phyloP scores from a whole-genome alignment of 139 green algal species.

The Chlorella sp. region DNA sequence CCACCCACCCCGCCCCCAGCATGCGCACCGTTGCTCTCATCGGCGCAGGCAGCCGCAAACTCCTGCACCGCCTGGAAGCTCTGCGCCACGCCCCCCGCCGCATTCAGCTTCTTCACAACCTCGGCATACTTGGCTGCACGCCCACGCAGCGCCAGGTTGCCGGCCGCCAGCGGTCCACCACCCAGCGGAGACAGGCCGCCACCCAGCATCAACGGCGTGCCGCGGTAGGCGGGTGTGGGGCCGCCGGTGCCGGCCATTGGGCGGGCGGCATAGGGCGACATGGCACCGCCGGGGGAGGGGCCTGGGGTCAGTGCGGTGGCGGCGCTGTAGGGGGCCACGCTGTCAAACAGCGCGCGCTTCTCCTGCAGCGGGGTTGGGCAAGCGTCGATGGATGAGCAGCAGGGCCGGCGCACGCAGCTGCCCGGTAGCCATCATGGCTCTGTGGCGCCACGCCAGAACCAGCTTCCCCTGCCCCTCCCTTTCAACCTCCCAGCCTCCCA shows the following conservation, averaged over 20 bases:
- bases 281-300: constrained; percentile 12
- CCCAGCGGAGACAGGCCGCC: background rate
- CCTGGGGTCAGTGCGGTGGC: background rate
- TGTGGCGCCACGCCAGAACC: too few species aligned
- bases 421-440: too few species aligned
- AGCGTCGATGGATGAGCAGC: too few species aligned
- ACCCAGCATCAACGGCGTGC: background rate
- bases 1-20: background rate
- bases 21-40: constrained; percentile 20
- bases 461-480: too few species aligned
- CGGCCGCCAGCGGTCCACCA: constrained; percentile 3
- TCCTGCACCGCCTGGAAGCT: constrained; percentile 37
- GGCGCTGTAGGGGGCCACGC: constrained; percentile 60
- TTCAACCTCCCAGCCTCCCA: background rate
- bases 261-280: constrained; percentile 19
- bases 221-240: constrained; percentile 17
- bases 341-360: constrained; percentile 76
- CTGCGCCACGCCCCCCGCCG: constrained; percentile 39
- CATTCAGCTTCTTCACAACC: constrained; percentile 58
- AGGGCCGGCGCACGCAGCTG: too few species aligned
- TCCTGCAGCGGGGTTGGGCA: constrained; percentile 42
- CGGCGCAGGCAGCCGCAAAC: constrained; percentile 54
- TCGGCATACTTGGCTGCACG: constrained; percentile 75
- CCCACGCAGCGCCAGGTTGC: constrained; percentile 52
- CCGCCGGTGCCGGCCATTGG: background rate